Base-by-base conservation (phyloP, 2,329 filamentous ascomycete genomes). In the Talaromyces atroroseus region DNA sequence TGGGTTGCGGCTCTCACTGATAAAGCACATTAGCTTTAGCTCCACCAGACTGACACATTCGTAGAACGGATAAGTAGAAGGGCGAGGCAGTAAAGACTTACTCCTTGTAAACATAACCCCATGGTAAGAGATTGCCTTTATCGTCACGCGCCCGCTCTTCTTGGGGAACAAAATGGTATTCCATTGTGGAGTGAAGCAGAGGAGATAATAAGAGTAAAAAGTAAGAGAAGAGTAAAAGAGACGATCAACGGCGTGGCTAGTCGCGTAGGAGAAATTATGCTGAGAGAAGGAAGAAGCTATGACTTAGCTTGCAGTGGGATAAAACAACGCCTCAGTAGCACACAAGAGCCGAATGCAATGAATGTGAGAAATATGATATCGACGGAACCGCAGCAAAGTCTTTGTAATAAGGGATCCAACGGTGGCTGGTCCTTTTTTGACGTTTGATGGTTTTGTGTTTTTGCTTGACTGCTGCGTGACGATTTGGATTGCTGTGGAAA, bases 161-260 rank as follows among this genome's bases (percentile, higher is more conserved):
- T 54, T 81, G 81, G 34, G 83, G 82, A 11, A 87, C 83, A 32
- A 81, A 82, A 69, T 87, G 83, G 52, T 86, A 82, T 70, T 87
- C 83, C 80, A 86, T 86, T 36, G 56, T 46, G 46, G 57, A 20
- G 10, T 18, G 5, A 52, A 26, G n/a, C n/a, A 21, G 21, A 44
- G 16, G 34, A 26, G 24, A 44, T 7, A 24, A 40, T 3, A n/a
- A 32, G 8, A 50, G 5, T 29, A 20, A 29, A 44, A 42, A 26
- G 5, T n/a, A 40, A 32, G 20, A 49, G 40, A 55, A 36, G 20
- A 24, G 36, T 42, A 3, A 21, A 23, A 34, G 21, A 14, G 23
- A n/a, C 10, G 32, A 36, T 2, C 8, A 34, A 36, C 10, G 12
- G 24, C 36, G 38, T 45, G 18, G 32, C 24, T 16, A 34, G 16